These are phyloP conservation scores for Tricholoma saponaceum DNA, from an alignment of 768 basidiomycete genomes.

Conservation along the genomic window DNA sequence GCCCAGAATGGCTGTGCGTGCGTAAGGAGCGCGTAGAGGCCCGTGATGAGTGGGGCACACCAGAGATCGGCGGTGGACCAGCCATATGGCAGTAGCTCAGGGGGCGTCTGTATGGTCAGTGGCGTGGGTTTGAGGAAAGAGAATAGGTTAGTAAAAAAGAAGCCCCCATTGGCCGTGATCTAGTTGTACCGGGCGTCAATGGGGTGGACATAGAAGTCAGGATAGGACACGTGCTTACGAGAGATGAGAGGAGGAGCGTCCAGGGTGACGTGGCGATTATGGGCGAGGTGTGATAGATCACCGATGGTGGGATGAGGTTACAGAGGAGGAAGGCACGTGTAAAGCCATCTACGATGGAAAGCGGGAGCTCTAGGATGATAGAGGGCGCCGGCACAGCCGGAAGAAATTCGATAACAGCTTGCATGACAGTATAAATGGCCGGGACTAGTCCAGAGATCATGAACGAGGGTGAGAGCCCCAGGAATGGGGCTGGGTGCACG, in stretches of 20 bases:
- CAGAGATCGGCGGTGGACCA: conserved; percentile 87
- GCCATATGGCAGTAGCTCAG: conserved; percentile 76
- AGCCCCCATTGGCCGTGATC: conserved; percentile 75
- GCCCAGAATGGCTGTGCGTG: conserved; percentile 87
- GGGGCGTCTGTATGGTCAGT: conserved; percentile 66
- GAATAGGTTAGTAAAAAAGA: conserved; percentile 73
- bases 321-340: conserved; percentile 78
- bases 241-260: conserved; percentile 69
- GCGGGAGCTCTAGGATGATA: conserved; percentile 60
- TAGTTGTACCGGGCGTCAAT: conserved; percentile 20
- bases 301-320: conserved; percentile 67
- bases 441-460: conserved; percentile 69
- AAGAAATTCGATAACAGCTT: conserved; percentile 57
- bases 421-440: conserved; percentile 53
- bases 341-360: conserved; percentile 74
- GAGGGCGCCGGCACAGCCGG: conserved; percentile 52
- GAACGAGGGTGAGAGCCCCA: conserved; percentile 72
- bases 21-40: conserved; percentile 75
- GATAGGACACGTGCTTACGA: conserved; percentile 41
- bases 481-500: conserved; percentile 46
- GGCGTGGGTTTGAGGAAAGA: conserved; percentile 73
- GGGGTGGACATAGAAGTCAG: background rate
- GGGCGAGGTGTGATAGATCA: conserved; percentile 47
- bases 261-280: conserved; percentile 64
- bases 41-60: conserved; percentile 78